Evolutionary conservation across 1,139 yeast species (phyloP), one percentile per base, ranked within the genome.

Genomic region (Lodderomyces metapsilosis): DNA sequence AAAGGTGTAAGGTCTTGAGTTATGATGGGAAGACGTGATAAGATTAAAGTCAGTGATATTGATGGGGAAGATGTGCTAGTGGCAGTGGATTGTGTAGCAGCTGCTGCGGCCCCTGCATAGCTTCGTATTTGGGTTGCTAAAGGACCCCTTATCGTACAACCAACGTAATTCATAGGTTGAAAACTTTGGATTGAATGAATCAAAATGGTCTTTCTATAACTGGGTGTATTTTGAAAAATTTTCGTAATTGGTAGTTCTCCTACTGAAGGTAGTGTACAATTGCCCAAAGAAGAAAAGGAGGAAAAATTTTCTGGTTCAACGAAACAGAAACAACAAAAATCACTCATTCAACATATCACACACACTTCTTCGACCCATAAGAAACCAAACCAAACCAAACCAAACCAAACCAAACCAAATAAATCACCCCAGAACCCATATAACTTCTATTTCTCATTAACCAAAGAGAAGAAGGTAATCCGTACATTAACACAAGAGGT

Each of bases 1-100:
- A 92, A 84, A 43, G 74, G 78, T 9, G 84, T 74, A 42, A 82
- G 67, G 48, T 86, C 94, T 15, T 87, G 84, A 2, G 96, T 87
- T 43, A 92, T 78, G 36, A 92, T 73, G 22, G 98, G 98, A 39
- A 74, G 77, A 63, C 98, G 78, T 35, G 94, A 81, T 42, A 92
- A 72, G 44, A 92, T 66, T 40, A 88, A 59, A 10, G 84, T 78
- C 16, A 64, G 59, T 7, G 63, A 54, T 31, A 64, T 55, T 22
- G 41, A 33, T 11, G 56, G 45, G n/a, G 43, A n/a, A 6, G 40
- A 9, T 17, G 38, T 32, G 24, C 9, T 20, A 18, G 35, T 4
- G 10, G 35, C 15, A 32, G 24, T 13, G 12, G 32, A 15, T 8
- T 13, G 17, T 7, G 18, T 15, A 16, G 32, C 8, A 20, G 7